Evolutionary conservation across 192 early-diverging fungal genomes (phyloP), one percentile per base, ranked within the genome.

Genomic region (Tieghemiomyces parasiticus): DNA sequence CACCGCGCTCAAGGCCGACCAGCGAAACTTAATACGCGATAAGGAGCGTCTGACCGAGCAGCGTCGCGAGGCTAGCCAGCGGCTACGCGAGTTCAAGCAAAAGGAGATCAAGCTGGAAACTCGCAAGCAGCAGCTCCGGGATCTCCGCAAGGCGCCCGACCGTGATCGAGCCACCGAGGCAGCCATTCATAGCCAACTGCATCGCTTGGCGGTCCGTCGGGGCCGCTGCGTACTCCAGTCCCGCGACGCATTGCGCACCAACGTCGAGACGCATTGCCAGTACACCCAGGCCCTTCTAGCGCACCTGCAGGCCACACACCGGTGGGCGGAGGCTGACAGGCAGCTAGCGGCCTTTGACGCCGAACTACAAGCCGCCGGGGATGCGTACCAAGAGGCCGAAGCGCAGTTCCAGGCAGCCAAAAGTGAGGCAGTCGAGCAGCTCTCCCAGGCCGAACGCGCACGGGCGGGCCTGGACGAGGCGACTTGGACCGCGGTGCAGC

Each of bases 361-460:
- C 3, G 61, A 73, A 25, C 62, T 66, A 22, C 22, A 32, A 0
- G 72, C 68, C 1, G 78, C 71, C 24, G 66, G 60, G 19, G 60
- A 67, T 2, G 63, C 64, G n/a, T 66, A 73, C n/a, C 74, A 74
- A 29, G 61, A 65, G 2, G 73, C 75, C 16, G 64, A 66, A 4
- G 61, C 38, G 6, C 67, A 51, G 26, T 82, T 74, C 55, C 67
- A 74, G 14, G 67, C 58, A 14, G 70, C 77, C 33, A 82, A 81
- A 44, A 50, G 29, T 1, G 38, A 63, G 19, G 79, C 80, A 2
- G 74, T 65, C 30, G 31, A 38, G 1, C 67, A 75, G 1, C 49
- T 78, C 35, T 71, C 80, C 22, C 61, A 72, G 30, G 86, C 84
- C 13, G 79, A 82, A 20, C n/a, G 46, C 4, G 70, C 74, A 10